Evolutionary conservation across 345 rosid species (phyloP).

Genomic region (Eucalyptus virginea): DNA sequence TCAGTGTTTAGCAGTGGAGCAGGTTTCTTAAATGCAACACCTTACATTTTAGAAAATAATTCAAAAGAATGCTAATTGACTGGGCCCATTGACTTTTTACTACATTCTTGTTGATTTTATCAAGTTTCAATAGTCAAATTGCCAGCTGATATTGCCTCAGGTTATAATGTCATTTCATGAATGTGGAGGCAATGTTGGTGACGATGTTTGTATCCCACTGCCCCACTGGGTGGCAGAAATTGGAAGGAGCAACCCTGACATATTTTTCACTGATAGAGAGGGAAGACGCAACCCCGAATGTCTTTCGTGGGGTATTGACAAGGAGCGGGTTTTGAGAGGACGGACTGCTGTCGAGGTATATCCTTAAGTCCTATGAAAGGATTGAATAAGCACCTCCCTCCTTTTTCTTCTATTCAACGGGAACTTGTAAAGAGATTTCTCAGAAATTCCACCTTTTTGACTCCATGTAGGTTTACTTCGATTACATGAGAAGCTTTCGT

Average conservation of each 20-base stretch:
- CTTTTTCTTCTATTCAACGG: neutral
- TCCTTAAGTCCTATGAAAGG: neutral
- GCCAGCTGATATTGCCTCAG: slow-evolving; percentile 25
- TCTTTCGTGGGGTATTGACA: slow-evolving; percentile 96
- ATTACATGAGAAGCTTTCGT: slow-evolving; percentile 95
- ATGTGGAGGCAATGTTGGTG: slow-evolving; percentile 98
- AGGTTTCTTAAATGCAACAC: neutral
- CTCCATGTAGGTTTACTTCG: slow-evolving; percentile 79
- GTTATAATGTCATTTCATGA: slow-evolving; percentile 97
- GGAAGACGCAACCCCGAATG: slow-evolving; percentile 96
- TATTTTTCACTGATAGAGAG: slow-evolving; percentile 94
- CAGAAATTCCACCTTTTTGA: neutral
- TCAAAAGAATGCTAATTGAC: neutral
- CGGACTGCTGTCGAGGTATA: slow-evolving; percentile 94
- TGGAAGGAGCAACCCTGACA: slow-evolving; percentile 84
- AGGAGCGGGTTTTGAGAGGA: slow-evolving; percentile 84
- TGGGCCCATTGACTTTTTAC: neutral
- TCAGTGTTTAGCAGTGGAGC: neutral
- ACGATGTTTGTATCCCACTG: slow-evolving; percentile 94
- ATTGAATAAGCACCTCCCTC: neutral
- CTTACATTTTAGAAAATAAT: neutral
- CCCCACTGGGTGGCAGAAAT: slow-evolving; percentile 98
- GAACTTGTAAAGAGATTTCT: neutral
- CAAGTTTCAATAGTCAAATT: neutral
- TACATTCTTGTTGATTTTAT: slow-evolving; percentile 1